Evolutionary conservation across 441 rosid genomes (phyloP).

Genomic region (Adansonia gregorii): DNA sequence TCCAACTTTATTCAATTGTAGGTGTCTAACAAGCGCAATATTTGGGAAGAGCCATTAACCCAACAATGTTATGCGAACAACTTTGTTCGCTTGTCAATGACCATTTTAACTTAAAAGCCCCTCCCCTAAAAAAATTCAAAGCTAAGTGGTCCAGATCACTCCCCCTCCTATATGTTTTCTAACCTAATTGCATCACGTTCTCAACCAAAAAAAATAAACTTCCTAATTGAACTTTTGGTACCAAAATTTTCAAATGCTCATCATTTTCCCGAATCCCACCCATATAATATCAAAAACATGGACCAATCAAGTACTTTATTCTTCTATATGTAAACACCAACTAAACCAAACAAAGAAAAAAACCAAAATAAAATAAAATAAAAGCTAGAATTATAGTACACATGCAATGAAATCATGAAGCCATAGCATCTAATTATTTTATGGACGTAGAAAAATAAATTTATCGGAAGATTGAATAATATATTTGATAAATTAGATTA

Average conservation of each 20-base stretch:
- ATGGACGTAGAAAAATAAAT: background rate
- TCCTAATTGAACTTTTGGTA: background rate
- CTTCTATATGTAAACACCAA: background rate
- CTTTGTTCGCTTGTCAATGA: constrained; percentile 29
- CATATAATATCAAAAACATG: background rate
- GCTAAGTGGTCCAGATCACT: constrained; percentile 40
- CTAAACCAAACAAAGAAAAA: background rate
- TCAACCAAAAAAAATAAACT: constrained; percentile 10
- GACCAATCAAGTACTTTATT: background rate
- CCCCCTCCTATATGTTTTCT: background rate
- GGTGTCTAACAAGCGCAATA: constrained; percentile 21
- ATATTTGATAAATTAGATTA: too few species aligned
- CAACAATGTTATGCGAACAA: constrained; percentile 3
- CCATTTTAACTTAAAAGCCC: background rate
- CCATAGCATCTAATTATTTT: background rate
- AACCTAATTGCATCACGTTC: constrained; percentile 31
- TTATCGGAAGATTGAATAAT: too few species aligned
- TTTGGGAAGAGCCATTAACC: constrained; percentile 28
- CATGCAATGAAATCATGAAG: constrained; percentile 4
- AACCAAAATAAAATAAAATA: background rate
- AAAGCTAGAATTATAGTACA: background rate
- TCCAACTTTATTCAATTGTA: background rate
- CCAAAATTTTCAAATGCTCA: background rate
- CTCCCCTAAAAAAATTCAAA: background rate
- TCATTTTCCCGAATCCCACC: background rate